Conservation (phyloP, 345 rosid genomes). For the Orychophragmus violaceus region DNA sequence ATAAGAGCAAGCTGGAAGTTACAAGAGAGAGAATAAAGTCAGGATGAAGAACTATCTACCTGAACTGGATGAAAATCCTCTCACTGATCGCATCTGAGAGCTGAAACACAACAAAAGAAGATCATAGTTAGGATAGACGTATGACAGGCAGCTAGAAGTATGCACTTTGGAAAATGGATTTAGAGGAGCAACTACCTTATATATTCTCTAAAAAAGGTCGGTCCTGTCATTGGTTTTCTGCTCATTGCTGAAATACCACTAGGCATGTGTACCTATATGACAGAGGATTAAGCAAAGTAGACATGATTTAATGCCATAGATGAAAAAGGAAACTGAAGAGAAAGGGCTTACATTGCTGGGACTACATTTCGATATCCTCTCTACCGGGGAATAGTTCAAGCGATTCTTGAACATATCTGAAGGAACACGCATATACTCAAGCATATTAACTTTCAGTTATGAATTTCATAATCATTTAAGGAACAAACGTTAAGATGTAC, state of each 20-base stretch:
- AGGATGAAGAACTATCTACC: conserved; percentile 33
- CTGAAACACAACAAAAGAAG: conserved; percentile 36
- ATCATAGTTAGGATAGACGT: conserved; percentile 9
- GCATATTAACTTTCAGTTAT: background rate
- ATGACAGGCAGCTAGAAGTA: background rate
- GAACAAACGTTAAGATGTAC: background rate
- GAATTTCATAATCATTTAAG: background rate
- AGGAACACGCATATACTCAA: background rate
- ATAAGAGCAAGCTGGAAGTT: background rate
- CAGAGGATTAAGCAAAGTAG: background rate
- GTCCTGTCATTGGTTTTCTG: conserved; percentile 33
- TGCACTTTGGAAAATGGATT: background rate
- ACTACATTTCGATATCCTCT: conserved; percentile 31
- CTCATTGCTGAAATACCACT: conserved; percentile 33
- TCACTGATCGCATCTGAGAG: conserved; percentile 39
- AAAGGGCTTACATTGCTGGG: conserved; percentile 38
- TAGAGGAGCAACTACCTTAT: conserved; percentile 29
- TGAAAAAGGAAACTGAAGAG: background rate
- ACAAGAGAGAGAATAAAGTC: background rate
- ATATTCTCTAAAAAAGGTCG: conserved; percentile 27
- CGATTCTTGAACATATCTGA: conserved; percentile 45
- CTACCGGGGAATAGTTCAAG: conserved; percentile 23
- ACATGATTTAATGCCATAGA: background rate
- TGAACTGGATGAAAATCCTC: conserved; percentile 75
- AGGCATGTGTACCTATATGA: conserved; percentile 37